Evolutionary conservation across 2,329 filamentous ascomycete species (phyloP), one percentile per base, ranked within the genome.

Genomic region (Diaporthe amygdali): DNA sequence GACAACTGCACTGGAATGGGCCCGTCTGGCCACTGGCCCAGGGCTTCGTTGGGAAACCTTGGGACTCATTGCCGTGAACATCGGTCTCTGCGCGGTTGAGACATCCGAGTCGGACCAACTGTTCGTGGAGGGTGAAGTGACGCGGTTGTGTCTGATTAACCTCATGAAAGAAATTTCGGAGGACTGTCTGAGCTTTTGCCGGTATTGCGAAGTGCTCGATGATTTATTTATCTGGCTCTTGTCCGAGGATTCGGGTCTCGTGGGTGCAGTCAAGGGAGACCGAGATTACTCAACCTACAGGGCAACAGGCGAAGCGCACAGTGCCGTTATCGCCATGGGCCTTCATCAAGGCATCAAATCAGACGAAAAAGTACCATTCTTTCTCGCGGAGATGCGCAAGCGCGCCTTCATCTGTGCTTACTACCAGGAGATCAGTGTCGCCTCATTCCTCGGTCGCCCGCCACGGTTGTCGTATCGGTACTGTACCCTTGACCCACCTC

Each of bases 41-140:
- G 77, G 78, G 41, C 75, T 81, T 47, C 75, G 80, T 54, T 81
- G 80, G 80, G 79, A 81, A 47, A 77, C 80, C n/a, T 75, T 81
- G 32, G 80, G 79, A 7, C 69, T 81, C 54, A 78, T 81, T 54
- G 79, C 79, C 25, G 74, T 75, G 2, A 70, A 76, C 27, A 74
- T 77, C 12, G 80, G 79, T 10, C 72, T 77, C 32, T 78, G 76
- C 64, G 76, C 76, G 7, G 75, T 68, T 27, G 76, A 76, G 6
- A 71, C 77, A 12, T 76, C 78, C 9, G 73, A 77, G 3, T 76
- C 77, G 2, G 76, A 80, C 66, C 69, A 70, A 12, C 67, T 77
- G 22, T 76, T 79, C 25, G 74, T 74, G 32, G 76, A 79, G 61
- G 74, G 78, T 32, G 75, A 77, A 51, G 71, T 77, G 44, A 74